Base-by-base conservation (phyloP, 208 protist genomes). In the Acanthamoeba culbertsoni region DNA sequence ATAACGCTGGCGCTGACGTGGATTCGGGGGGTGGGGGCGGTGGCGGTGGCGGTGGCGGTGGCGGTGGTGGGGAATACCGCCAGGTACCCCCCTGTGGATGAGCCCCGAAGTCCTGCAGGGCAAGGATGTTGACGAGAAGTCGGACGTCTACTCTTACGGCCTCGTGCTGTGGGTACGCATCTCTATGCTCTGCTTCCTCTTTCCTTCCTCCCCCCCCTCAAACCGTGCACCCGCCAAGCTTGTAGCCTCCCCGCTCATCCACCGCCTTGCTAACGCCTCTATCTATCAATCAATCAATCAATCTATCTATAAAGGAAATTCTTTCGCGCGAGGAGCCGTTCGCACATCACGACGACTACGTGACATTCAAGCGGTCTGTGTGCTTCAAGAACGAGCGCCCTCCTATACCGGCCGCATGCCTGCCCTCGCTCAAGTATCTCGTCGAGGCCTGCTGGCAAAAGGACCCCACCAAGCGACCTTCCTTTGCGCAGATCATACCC, bases 101-200 rank as follows among this genome's bases (percentile, higher is more conserved):
- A 57, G 43, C 42, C 91, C 91, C 37, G 91, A 93, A 35, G 91
- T 82, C 23, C 42, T 93, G 2, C 63, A 91, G 37, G 95, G 94
- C 40, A 93, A 96, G 88, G 37, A 86, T 16, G 94, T 93, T 51
- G 93, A 95, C 86, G 92, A 94, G 26, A 96, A 93, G 35, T 59
- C 75, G 45, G 96, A 97, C 89, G 95, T 97, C 31, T 97, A 96
- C 77, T 96, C 95, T 93, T 97, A 96, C 93, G 95, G 94, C 23
- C 89, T 97, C 14, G 86, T 96, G 28, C 55, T 97, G 26, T 96
- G 93, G 93, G 86, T 84, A 73, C 6, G 18, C n/a, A n/a, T n/a
- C n/a, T n/a, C n/a, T n/a, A n/a, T n/a, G n/a, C n/a, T n/a, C 16
- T 20, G 31, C 65, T 33, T 37, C 42, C 14, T 45, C 40, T 40